These are phyloP conservation scores for Urostyla sp. DNA, from an alignment of 73 alveolate genomes.

Conservation along the genomic window DNA sequence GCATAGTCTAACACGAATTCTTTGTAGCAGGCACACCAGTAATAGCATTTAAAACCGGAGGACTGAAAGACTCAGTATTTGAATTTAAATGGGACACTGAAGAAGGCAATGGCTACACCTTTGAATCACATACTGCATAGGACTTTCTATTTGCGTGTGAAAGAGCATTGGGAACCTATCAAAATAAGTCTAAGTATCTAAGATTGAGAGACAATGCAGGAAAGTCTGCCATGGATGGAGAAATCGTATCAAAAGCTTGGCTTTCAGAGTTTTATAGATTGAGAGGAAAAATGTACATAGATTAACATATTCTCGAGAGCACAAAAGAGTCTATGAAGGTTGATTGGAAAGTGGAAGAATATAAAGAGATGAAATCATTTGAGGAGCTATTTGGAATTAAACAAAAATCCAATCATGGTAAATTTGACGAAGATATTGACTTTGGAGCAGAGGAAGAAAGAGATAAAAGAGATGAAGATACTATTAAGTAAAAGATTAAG, in stretches of 20 bases:
- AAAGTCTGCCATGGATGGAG: conserved; percentile 93
- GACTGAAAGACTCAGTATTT: conserved; percentile 93
- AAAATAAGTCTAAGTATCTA: conserved; percentile 78
- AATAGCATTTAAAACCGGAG: conserved; percentile 98
- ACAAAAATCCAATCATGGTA: not conserved
- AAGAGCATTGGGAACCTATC: conserved; percentile 87
- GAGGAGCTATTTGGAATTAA: conserved; percentile 50
- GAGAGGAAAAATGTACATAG: conserved; percentile 81
- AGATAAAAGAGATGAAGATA: not conserved
- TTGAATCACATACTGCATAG: conserved; percentile 82
- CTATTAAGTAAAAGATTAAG: not conserved
- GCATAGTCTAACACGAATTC: conserved; percentile 99
- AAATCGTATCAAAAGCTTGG: conserved; percentile 95
- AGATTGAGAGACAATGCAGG: conserved; percentile 93
- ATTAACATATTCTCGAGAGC: conserved; percentile 59
- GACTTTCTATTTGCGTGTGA: conserved; percentile 91
- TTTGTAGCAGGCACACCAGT: conserved; percentile 99
- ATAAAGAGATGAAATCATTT: conserved; percentile 9
- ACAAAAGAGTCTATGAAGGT: conserved; percentile 19
- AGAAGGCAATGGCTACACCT: conserved; percentile 94
- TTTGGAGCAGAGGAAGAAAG: conserved; percentile 57
- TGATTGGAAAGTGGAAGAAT: conserved; percentile 44
- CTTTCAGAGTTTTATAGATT: conserved; percentile 93
- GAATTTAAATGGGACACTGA: conserved; percentile 88
- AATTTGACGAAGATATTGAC: conserved; percentile 43